Evolutionary conservation across 2,329 filamentous ascomycete genomes (phyloP).

Genomic region (Sclerotinia subarctica): DNA sequence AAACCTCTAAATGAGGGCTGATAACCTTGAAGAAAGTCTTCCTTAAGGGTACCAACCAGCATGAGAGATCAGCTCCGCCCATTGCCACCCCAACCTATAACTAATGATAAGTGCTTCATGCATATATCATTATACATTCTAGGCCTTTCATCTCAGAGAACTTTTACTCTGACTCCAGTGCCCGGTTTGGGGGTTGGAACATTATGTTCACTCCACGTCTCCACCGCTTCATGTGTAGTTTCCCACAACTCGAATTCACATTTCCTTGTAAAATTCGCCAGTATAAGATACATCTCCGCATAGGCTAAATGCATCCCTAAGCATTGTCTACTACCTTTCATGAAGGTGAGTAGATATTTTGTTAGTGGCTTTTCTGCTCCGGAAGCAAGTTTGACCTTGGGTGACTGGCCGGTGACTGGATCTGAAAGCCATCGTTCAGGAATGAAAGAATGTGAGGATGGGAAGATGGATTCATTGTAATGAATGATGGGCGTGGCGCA

Average conservation of each 20-base stretch:
- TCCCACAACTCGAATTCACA: constrained; percentile 15
- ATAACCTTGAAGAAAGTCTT: not conserved
- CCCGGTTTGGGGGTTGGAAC: constrained; percentile 1
- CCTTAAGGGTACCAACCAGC: not conserved
- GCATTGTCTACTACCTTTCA: constrained; percentile 44
- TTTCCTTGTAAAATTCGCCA: constrained; percentile 13
- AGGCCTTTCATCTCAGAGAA: not conserved
- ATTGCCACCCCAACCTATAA: not conserved
- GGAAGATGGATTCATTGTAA: constrained; percentile 41
- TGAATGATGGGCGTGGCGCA: constrained; percentile 43
- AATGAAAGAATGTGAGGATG: constrained; percentile 41
- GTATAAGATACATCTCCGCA: constrained; percentile 19
- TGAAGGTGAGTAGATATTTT: constrained; percentile 44
- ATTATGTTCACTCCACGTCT: constrained; percentile 6
- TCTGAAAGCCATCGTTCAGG: constrained; percentile 45
- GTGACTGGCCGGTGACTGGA: not conserved
- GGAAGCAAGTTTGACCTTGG: not conserved
- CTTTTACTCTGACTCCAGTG: constrained; percentile 10
- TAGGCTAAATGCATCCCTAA: constrained; percentile 39
- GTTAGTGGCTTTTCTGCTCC: constrained; percentile 10
- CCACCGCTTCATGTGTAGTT: constrained; percentile 11
- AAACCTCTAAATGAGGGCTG: not conserved
- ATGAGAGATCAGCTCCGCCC: not conserved
- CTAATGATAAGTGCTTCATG: not conserved
- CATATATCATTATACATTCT: not conserved